Conservation (phyloP, 2,329 filamentous ascomycete genomes). For the Colletotrichum navitas region DNA sequence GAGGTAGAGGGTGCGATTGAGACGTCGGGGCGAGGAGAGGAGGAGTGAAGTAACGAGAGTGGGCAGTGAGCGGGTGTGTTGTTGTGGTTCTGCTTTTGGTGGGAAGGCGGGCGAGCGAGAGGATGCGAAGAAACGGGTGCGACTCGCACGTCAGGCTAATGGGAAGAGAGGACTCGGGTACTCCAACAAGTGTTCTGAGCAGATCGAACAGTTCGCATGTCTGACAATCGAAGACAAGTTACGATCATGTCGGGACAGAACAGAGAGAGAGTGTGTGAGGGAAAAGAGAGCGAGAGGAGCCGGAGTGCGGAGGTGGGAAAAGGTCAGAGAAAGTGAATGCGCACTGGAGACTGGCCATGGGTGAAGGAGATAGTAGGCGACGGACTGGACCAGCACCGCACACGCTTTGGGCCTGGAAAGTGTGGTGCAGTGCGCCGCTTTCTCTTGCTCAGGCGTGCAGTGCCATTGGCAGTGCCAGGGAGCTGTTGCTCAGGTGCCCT, state of each 20-base stretch:
- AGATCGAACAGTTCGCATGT: slow-evolving; percentile 43
- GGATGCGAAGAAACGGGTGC: slow-evolving; percentile 41
- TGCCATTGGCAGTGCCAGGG: neutral
- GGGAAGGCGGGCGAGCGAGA: slow-evolving; percentile 33
- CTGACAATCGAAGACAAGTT: slow-evolving; percentile 37
- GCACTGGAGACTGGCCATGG: slow-evolving; percentile 38
- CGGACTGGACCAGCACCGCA: slow-evolving; percentile 22
- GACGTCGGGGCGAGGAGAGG: slow-evolving; percentile 43
- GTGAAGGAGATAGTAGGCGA: slow-evolving; percentile 38
- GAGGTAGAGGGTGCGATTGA: slow-evolving; percentile 49
- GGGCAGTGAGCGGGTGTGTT: slow-evolving; percentile 40
- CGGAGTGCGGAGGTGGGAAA: slow-evolving; percentile 39
- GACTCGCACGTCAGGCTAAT: slow-evolving; percentile 40
- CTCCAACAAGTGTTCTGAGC: slow-evolving; percentile 37
- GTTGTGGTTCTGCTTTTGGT: slow-evolving; percentile 41
- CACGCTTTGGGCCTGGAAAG: slow-evolving; percentile 38
- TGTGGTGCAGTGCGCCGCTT: slow-evolving; percentile 35
- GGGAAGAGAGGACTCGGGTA: slow-evolving; percentile 40
- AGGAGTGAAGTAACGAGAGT: slow-evolving; percentile 39
- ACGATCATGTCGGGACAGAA: slow-evolving; percentile 42
- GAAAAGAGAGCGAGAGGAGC: slow-evolving; percentile 21
- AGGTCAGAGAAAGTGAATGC: slow-evolving; percentile 37
- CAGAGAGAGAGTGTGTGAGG: neutral
- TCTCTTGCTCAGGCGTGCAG: slow-evolving; percentile 37
- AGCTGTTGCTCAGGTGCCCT: slow-evolving; percentile 18